Base-by-base conservation (phyloP, 352 stramenopile species). In the Globisporangium canariense region DNA sequence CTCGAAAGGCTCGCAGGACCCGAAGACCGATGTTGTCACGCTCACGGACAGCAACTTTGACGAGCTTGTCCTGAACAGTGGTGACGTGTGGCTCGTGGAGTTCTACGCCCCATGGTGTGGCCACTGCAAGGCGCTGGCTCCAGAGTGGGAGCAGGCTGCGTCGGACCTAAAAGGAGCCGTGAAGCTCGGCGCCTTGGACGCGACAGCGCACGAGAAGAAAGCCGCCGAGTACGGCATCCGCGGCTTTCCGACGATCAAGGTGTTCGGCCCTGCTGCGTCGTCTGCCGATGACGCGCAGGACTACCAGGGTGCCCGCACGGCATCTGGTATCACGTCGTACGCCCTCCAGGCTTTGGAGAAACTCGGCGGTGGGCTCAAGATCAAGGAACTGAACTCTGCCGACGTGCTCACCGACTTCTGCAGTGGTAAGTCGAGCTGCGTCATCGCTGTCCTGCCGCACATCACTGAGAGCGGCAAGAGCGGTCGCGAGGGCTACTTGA, bases 201-300 rank as follows among this genome's bases (percentile, higher is more conserved):
- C 90, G 0, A 98, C 88, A 0, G 91, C 88, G 41, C 97, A 98
- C 67, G 89, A 99, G 70, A 60, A 87, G 25, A 96, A 97, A 64
- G 65, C 81, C 7, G 69, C 77, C 7, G 88, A 95, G 70, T 95
- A 98, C 60, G 81, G 87, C 41, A 93, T 99, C 59, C 68, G 84
- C 20, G 94, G 94, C 7, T 98, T 98, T 83, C 96, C 96, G 25
- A 98, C 93, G 2, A 94, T 99, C 63, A 97, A 98, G 77, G 92
- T 98, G 18, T 98, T 98, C 65, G 83, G 87, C 25, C 87, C 87
- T 0, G 74, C 72, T 14, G 84, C 85, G 2, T 76, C 76, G 51
- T 83, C 79, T 14, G 62, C 82, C 4, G 63, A 60, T 3, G 79
- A 91, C 58, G 83, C 85, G 2, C 43, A 88, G 22, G 87, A 97